These are phyloP conservation scores for Auricularia sp. DNA, from an alignment of 768 basidiomycete genomes.

Conservation along the genomic window DNA sequence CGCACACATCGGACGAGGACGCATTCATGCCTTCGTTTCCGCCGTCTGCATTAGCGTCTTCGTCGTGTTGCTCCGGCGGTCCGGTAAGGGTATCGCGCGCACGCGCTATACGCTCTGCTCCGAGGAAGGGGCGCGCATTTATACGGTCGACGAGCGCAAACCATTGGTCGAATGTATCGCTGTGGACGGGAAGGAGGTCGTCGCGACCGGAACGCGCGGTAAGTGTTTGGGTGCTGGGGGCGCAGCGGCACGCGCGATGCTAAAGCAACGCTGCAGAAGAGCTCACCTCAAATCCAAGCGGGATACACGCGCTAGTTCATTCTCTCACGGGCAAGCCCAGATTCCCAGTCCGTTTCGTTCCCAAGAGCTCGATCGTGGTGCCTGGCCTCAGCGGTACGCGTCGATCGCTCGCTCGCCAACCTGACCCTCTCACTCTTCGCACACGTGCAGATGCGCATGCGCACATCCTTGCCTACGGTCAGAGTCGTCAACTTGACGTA, in stretches of 20 bases:
- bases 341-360: neutral
- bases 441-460: slow-evolving; percentile 59
- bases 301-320: neutral
- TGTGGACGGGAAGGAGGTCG: neutral
- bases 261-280: neutral
- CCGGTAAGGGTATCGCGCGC: neutral
- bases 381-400: neutral
- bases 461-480: slow-evolving; percentile 67
- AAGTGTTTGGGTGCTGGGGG: neutral
- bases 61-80: neutral
- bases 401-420: neutral
- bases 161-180: neutral
- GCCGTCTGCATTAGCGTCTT: neutral
- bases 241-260: neutral
- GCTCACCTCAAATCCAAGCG: neutral
- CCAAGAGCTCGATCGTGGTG: neutral
- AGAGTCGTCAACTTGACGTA: slow-evolving; percentile 55
- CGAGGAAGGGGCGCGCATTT: neutral
- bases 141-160: neutral
- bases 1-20: neutral
- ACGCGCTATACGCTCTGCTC: neutral
- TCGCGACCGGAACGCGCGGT: neutral
- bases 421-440: neutral
- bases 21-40: neutral
- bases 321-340: neutral